These are phyloP conservation scores for Mariannaea elegans DNA, from an alignment of 2,329 filamentous ascomycete species.

Conservation along the genomic window DNA sequence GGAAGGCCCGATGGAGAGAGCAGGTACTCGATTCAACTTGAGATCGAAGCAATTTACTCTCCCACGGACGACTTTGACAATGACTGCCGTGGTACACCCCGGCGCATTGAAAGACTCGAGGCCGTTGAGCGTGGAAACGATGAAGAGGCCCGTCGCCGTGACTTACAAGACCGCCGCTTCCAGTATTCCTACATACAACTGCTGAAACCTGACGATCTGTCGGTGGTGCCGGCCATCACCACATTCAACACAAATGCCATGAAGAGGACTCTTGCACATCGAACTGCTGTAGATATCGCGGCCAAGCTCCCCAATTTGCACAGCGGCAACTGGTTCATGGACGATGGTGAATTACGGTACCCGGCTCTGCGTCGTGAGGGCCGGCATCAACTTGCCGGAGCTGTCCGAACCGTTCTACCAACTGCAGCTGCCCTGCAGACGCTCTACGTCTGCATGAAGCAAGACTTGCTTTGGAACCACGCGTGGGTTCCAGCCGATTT, in stretches of 20 bases:
- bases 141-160: conserved; percentile 10
- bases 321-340: conserved; percentile 23
- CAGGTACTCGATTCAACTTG: conserved; percentile 25
- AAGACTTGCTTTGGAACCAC: conserved; percentile 30
- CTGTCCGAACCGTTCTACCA: conserved; percentile 20
- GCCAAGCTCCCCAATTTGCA: conserved; percentile 27
- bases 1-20: conserved; percentile 12
- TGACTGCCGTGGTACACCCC: conserved; percentile 15
- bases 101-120: conserved; percentile 23
- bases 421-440: conserved; percentile 16
- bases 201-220: conserved; percentile 14
- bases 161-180: conserved; percentile 26
- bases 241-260: conserved; percentile 21
- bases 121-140: conserved; percentile 20
- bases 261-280: conserved; percentile 20
- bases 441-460: conserved; percentile 24
- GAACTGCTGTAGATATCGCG: conserved; percentile 21
- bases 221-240: conserved; percentile 20
- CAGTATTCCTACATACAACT: conserved; percentile 27
- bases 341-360: conserved; percentile 24
- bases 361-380: conserved; percentile 21
- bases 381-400: conserved; percentile 22
- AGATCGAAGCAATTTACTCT: conserved; percentile 25
- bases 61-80: conserved; percentile 23
- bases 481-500: conserved; percentile 26